Evolutionary conservation across 495 filamentous ascomycete species (phyloP).

Genomic region (Lophiotrema nucula): DNA sequence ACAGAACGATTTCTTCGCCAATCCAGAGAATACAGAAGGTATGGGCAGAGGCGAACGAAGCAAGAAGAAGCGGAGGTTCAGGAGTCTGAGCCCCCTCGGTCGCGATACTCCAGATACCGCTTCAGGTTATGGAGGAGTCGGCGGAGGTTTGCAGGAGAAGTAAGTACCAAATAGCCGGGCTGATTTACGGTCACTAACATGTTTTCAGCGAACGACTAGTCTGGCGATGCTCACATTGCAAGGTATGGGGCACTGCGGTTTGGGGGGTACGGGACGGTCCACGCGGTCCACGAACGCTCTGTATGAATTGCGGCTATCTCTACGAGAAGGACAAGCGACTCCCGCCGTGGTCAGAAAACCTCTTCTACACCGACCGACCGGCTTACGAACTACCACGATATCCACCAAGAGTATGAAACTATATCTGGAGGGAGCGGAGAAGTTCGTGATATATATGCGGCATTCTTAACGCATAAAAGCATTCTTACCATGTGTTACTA

Average conservation of each 20-base stretch:
- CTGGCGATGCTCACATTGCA: slow-evolving; percentile 92
- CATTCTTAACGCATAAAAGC: too few species aligned
- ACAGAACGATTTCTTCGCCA: slow-evolving; percentile 43
- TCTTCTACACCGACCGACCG: slow-evolving; percentile 44
- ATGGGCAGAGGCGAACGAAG: slow-evolving; percentile 85
- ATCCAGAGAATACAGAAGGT: slow-evolving; percentile 51
- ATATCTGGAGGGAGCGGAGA: too few species aligned
- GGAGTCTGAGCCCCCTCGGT: slow-evolving; percentile 76
- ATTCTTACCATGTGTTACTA: too few species aligned
- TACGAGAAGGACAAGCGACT: slow-evolving; percentile 84
- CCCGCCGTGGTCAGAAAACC: slow-evolving; percentile 77
- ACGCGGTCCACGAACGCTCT: slow-evolving; percentile 76
- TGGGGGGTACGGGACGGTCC: slow-evolving; percentile 96
- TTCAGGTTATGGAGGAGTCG: slow-evolving; percentile 60
- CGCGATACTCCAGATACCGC: slow-evolving; percentile 74
- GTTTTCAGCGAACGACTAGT: slow-evolving; percentile 65
- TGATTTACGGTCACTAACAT: slow-evolving; percentile 1
- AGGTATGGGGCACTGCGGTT: slow-evolving; percentile 80
- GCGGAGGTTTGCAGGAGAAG: slow-evolving; percentile 71
- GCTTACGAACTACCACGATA: not conserved
- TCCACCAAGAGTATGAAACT: not conserved
- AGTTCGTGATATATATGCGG: too few species aligned
- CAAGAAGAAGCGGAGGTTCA: slow-evolving; percentile 90
- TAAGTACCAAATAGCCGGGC: slow-evolving; percentile 33
- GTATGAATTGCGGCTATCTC: slow-evolving; percentile 87